Evolutionary conservation across 2,329 filamentous ascomycete species (phyloP).

Genomic region (Chaetomium sp.): DNA sequence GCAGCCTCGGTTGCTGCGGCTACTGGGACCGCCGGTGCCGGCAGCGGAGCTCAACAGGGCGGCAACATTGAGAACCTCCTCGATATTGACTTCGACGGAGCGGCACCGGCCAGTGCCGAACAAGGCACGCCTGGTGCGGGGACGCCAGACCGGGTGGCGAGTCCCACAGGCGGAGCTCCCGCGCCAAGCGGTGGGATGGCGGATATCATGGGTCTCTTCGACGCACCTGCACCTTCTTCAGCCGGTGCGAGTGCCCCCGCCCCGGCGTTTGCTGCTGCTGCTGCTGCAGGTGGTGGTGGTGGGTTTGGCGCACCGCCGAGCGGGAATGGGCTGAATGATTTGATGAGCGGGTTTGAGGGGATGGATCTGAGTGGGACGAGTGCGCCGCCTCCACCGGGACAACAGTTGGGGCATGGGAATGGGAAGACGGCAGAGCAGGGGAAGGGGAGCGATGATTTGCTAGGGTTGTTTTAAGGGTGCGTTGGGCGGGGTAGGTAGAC

Average conservation of each 20-base stretch:
- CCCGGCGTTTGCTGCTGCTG: not conserved
- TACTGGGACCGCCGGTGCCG: constrained; percentile 52
- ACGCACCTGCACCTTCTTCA: constrained; percentile 53
- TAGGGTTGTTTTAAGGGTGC: constrained; percentile 20
- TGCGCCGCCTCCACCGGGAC: constrained; percentile 57
- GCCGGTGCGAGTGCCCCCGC: not conserved
- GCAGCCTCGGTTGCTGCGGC: constrained; percentile 73
- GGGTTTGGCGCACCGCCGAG: not conserved
- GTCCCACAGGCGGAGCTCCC: constrained; percentile 40
- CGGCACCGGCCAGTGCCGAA: constrained; percentile 59
- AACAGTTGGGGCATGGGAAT: constrained; percentile 34
- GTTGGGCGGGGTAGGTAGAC: not conserved
- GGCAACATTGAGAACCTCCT: constrained; percentile 86
- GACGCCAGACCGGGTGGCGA: constrained; percentile 63
- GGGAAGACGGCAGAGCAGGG: constrained; percentile 10
- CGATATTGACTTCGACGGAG: constrained; percentile 67
- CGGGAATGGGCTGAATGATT: constrained; percentile 57
- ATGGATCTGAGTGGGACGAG: constrained; percentile 65
- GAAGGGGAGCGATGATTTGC: constrained; percentile 20
- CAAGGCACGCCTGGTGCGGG: constrained; percentile 32
- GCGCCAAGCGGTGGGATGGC: constrained; percentile 46
- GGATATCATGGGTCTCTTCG: constrained; percentile 65
- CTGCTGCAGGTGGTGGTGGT: constrained; percentile 9
- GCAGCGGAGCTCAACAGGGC: constrained; percentile 38
- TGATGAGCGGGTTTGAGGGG: constrained; percentile 82